Conservation (phyloP, 2,329 filamentous ascomycete genomes). For the Mollisia scopiformis region DNA sequence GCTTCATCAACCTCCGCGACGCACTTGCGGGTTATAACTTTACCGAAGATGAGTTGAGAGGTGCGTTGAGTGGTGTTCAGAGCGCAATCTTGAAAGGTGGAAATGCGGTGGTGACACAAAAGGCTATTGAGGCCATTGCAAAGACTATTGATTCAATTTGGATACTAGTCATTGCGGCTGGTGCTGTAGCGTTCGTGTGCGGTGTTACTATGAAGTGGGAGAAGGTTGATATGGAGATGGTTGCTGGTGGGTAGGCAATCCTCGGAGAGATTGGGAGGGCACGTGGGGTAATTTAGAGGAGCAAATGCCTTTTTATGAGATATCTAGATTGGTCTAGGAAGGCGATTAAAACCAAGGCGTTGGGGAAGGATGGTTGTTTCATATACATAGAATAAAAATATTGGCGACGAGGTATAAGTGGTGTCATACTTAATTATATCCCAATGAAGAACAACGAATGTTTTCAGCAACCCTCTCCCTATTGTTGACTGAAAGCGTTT, state of each 20-base stretch:
- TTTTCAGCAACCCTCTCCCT: too few relatives aligned
- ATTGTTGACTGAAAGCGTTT: too few relatives aligned
- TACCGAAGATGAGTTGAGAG: constrained; percentile 24
- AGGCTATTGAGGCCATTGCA: constrained; percentile 33
- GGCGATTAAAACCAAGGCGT: too few relatives aligned
- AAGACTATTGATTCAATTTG: constrained; percentile 33
- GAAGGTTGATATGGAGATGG: constrained; percentile 5
- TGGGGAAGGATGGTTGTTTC: too few relatives aligned
- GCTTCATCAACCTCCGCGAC: constrained; percentile 30
- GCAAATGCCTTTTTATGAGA: too few relatives aligned
- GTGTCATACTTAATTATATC: too few relatives aligned
- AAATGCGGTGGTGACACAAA: constrained; percentile 13
- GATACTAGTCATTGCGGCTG: constrained; percentile 32
- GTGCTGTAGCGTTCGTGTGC: constrained; percentile 30
- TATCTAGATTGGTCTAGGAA: too few relatives aligned
- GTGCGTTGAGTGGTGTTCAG: constrained; percentile 25
- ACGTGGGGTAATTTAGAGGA: too few relatives aligned
- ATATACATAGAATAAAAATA: too few relatives aligned
- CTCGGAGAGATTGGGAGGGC: too few relatives aligned
- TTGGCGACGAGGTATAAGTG: too few relatives aligned
- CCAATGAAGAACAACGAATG: too few relatives aligned
- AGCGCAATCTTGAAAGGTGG: constrained; percentile 14
- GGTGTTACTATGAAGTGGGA: constrained; percentile 34
- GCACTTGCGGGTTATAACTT: constrained; percentile 25
- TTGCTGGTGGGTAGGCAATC: neutral